Evolutionary conservation across 768 basidiomycete species (phyloP).

Genomic region (Boletus eberwhitei): DNA sequence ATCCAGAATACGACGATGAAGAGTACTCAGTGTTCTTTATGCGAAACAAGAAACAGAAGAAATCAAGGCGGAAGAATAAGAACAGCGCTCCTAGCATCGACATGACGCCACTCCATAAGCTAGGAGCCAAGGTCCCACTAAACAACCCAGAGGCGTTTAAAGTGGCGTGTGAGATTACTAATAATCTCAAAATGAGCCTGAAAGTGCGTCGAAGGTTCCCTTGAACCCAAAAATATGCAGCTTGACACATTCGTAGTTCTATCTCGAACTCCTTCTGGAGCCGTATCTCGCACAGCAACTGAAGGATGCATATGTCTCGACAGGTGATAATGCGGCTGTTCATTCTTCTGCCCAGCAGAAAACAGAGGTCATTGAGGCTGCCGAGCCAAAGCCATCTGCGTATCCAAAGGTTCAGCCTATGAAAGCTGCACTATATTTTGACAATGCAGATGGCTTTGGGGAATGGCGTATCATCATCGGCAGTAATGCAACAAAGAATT

Average conservation of each 20-base stretch:
- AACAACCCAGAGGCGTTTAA: conserved; percentile 16
- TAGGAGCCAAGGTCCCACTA: conserved; percentile 29
- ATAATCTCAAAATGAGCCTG: conserved; percentile 26
- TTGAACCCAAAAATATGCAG: background rate
- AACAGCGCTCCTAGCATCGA: conserved; percentile 20
- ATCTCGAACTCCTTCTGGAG: conserved; percentile 18
- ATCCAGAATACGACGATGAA: conserved; percentile 1
- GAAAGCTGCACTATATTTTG: conserved; percentile 60
- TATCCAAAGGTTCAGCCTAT: conserved; percentile 52
- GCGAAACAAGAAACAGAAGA: conserved; percentile 29
- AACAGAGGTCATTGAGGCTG: background rate
- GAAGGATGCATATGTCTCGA: conserved; percentile 9
- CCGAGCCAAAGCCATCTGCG: conserved; percentile 22
- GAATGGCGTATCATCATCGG: conserved; percentile 61
- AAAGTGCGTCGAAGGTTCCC: conserved; percentile 18
- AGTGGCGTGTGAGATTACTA: conserved; percentile 16
- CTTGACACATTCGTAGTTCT: conserved; percentile 22
- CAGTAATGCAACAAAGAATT: conserved; percentile 44
- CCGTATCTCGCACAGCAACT: conserved; percentile 11
- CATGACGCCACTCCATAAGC: conserved; percentile 26
- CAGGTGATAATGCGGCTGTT: background rate
- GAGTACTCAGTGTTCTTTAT: conserved; percentile 4
- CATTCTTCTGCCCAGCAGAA: background rate
- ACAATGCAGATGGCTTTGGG: conserved; percentile 58
- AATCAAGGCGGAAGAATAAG: conserved; percentile 18